Conservation (phyloP, 805 yeast species). For the Diddensiella santjacobensis region DNA sequence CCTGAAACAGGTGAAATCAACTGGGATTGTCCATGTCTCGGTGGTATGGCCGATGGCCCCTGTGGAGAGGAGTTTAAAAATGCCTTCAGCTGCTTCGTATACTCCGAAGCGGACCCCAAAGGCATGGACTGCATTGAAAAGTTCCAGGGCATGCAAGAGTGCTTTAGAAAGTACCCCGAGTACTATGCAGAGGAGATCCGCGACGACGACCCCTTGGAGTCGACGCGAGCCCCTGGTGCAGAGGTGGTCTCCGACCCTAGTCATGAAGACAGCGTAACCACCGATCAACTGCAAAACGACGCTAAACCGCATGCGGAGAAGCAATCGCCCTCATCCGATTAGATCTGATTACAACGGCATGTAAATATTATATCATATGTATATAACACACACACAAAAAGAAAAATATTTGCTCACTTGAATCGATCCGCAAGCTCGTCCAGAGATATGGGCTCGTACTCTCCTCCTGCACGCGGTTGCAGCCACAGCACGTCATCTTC, state of each 20-base stretch:
- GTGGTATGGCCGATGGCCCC: slow-evolving; percentile 99
- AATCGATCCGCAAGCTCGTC: slow-evolving; percentile 14
- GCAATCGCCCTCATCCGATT: too few relatives aligned
- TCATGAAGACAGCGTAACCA: slow-evolving; percentile 13
- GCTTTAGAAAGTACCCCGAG: slow-evolving; percentile 91
- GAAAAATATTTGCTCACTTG: not conserved
- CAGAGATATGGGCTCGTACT: slow-evolving; percentile 22
- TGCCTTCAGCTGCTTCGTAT: slow-evolving; percentile 93
- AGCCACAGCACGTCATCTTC: slow-evolving; percentile 66
- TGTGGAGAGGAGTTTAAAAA: slow-evolving; percentile 95
- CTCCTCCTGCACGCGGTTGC: slow-evolving; percentile 16
- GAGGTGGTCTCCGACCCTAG: slow-evolving; percentile 1
- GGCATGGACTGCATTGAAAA: slow-evolving; percentile 92
- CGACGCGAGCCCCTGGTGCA: slow-evolving; percentile 10
- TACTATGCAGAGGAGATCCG: slow-evolving; percentile 87
- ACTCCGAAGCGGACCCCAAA: slow-evolving; percentile 91
- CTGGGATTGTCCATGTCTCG: slow-evolving; percentile 99
- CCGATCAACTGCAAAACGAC: too few relatives aligned
- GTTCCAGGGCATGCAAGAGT: slow-evolving; percentile 87
- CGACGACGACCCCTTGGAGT: slow-evolving; percentile 53
- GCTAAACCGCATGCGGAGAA: too few relatives aligned
- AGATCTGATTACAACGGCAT: too few relatives aligned
- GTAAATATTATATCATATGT: too few relatives aligned
- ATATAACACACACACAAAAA: not conserved
- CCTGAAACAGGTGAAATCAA: slow-evolving; percentile 98